phyloP scores from a whole-genome alignment of 345 rosid species.

The Eutrema yunnanense region DNA sequence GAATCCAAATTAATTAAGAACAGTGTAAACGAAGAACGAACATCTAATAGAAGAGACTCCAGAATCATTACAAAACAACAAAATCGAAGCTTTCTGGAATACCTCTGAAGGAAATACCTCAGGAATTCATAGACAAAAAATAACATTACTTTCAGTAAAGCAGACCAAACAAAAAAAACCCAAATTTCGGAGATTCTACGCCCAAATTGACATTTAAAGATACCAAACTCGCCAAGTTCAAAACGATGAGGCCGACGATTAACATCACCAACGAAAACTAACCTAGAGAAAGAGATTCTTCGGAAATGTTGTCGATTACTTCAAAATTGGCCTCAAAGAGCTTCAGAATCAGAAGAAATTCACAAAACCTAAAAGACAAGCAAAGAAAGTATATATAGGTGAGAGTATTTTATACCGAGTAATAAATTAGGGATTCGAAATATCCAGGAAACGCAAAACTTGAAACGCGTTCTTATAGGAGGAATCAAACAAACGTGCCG shows the following conservation, averaged over 20 bases:
- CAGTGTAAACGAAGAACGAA: neutral
- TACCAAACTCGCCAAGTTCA: neutral
- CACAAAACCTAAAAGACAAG: neutral
- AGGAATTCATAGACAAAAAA: neutral
- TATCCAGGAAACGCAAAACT: neutral
- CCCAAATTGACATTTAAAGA: neutral
- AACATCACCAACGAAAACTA: neutral
- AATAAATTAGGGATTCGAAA: neutral
- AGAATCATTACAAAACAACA: neutral
- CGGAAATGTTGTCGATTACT: neutral
- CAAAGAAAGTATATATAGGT: slow-evolving; percentile 12
- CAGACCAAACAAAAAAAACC: too few relatives aligned
- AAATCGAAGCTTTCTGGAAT: neutral
- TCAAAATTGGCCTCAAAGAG: neutral
- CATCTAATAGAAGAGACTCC: neutral
- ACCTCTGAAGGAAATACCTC: neutral
- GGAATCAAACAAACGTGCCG: slow-evolving; percentile 22
- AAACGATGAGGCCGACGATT: too few relatives aligned
- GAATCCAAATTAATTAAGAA: too few relatives aligned
- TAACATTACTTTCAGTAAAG: neutral
- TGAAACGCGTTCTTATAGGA: neutral
- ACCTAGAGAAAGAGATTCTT: slow-evolving; percentile 13
- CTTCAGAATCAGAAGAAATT: neutral
- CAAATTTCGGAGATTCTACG: neutral
- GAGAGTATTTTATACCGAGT: neutral